phyloP scores from a whole-genome alignment of 225 moss, liverwort and hornwort genomes.

The Antitrichia curtipendula region DNA sequence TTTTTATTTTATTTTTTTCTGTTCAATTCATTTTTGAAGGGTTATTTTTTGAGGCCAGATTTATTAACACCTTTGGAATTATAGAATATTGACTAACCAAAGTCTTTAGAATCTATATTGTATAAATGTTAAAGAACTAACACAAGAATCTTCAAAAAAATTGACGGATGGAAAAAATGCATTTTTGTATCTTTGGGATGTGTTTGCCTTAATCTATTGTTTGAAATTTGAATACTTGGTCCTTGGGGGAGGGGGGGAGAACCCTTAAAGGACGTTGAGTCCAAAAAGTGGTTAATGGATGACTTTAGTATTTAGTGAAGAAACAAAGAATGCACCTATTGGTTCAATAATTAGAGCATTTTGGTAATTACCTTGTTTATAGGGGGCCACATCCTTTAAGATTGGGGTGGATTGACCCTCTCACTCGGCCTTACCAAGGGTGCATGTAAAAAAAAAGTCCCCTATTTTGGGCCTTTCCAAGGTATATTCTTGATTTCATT shows the following conservation, averaged over 20 bases:
- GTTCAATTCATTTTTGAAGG: background rate
- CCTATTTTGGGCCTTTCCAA: too few relatives aligned
- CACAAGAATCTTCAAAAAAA: background rate
- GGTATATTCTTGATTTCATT: too few relatives aligned
- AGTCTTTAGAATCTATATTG: background rate
- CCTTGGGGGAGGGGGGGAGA: accelerated
- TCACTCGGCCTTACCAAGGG: too few relatives aligned
- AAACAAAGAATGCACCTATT: background rate
- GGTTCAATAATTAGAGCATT: background rate
- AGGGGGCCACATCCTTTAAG: too few relatives aligned
- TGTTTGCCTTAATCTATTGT: accelerated
- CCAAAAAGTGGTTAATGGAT: accelerated
- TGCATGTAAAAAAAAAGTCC: too few relatives aligned
- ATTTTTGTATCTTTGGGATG: background rate
- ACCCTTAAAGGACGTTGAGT: accelerated
- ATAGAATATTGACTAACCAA: background rate
- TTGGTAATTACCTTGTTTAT: background rate
- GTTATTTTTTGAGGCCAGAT: accelerated
- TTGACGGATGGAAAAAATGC: background rate
- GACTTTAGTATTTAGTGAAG: background rate
- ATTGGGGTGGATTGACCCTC: too few relatives aligned
- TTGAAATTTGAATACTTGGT: background rate
- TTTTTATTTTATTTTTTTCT: too few relatives aligned
- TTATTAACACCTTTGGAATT: accelerated
- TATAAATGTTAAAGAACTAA: background rate